Conservation (phyloP, 257 asterid species). For the Penstemon barbatus region DNA sequence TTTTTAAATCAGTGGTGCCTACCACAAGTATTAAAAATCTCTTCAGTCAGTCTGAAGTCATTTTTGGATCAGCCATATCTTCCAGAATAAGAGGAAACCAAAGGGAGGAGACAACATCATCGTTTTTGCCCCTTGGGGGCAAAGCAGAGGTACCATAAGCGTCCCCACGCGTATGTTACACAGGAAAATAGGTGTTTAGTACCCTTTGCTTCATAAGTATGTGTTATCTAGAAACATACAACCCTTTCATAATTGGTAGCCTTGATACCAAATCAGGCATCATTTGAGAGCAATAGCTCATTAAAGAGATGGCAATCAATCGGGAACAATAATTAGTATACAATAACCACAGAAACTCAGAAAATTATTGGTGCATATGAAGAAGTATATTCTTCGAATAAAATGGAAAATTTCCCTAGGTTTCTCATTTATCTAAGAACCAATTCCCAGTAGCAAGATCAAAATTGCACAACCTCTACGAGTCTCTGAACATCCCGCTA, state of each 20-base stretch:
- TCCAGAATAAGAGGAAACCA: slow-evolving; percentile 5
- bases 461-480: neutral
- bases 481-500: neutral
- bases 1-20: neutral
- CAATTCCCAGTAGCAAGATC: slow-evolving; percentile 5
- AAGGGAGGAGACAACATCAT: neutral
- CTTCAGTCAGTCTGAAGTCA: neutral
- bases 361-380: neutral
- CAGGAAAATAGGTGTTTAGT: neutral
- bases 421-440: neutral
- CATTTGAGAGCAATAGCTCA: slow-evolving; percentile 10
- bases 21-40: neutral
- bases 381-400: neutral
- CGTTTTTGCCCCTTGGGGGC: too few relatives aligned
- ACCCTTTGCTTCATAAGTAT: neutral
- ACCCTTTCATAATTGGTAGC: slow-evolving; percentile 9
- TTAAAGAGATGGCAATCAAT: neutral
- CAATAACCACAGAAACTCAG: slow-evolving; percentile 2
- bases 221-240: slow-evolving; percentile 15
- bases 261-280: slow-evolving; percentile 3
- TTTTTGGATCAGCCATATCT: neutral
- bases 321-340: neutral
- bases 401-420: neutral
- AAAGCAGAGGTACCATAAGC: too few relatives aligned
- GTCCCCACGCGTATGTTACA: too few relatives aligned